Evolutionary conservation across 495 filamentous ascomycete species (phyloP).

Genomic region (Hypoxylon fuscum): DNA sequence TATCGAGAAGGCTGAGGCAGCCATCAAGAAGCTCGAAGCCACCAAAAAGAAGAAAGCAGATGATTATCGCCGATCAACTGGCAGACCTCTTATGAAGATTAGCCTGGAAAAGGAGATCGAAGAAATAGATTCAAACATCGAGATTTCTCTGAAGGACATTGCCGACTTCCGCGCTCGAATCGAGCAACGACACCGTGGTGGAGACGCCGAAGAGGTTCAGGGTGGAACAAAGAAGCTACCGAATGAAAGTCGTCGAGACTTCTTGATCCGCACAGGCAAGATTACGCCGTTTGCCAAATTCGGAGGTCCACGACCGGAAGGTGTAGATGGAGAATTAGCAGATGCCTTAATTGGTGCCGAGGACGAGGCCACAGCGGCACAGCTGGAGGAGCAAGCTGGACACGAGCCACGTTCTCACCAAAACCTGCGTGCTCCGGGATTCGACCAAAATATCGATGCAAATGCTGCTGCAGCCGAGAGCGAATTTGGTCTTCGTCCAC

Average conservation of each 20-base stretch:
- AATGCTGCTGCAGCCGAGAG: constrained; percentile 46
- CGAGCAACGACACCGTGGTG: constrained; percentile 67
- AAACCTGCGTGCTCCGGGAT: constrained; percentile 81
- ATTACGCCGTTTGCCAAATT: constrained; percentile 93
- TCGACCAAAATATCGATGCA: constrained; percentile 60
- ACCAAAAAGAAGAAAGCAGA: constrained; percentile 54
- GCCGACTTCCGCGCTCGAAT: constrained; percentile 82
- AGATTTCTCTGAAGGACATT: constrained; percentile 71
- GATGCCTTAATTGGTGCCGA: constrained; percentile 80
- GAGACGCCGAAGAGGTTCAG: constrained; percentile 50
- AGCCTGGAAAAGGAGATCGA: constrained; percentile 69
- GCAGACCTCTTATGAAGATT: constrained; percentile 53
- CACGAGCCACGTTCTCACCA: constrained; percentile 76
- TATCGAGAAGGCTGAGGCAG: constrained; percentile 75
- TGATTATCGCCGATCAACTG: constrained; percentile 49
- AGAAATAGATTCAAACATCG: constrained; percentile 68
- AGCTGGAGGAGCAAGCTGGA: constrained; percentile 65
- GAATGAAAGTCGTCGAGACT: constrained; percentile 85
- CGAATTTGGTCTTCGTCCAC: constrained; percentile 60
- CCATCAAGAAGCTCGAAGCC: constrained; percentile 62
- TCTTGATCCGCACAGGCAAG: constrained; percentile 93
- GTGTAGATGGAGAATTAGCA: constrained; percentile 68
- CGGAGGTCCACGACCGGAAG: constrained; percentile 60
- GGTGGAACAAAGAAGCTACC: constrained; percentile 63
- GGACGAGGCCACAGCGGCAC: constrained; percentile 60